Conservation (phyloP, 179 eudicot species). For the Camellia oleifera region DNA sequence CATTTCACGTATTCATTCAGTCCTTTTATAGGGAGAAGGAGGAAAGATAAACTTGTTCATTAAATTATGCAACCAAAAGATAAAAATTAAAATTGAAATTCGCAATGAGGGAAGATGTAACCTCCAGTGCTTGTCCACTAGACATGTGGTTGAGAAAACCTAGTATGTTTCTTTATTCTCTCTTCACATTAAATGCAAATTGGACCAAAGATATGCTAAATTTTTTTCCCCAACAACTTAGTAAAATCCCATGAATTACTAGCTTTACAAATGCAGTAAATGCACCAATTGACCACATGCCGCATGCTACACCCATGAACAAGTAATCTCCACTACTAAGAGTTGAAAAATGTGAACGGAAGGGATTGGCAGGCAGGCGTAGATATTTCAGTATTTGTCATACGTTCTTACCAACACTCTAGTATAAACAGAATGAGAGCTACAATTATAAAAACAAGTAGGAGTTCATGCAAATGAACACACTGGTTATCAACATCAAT, state of each 20-base stretch:
- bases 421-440: neutral
- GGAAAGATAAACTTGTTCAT: neutral
- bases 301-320: neutral
- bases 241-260: neutral
- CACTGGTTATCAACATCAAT: too few species aligned
- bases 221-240: neutral
- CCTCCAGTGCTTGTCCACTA: neutral
- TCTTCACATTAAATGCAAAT: neutral
- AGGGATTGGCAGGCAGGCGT: neutral
- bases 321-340: neutral
- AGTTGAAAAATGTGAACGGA: neutral
- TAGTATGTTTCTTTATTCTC: neutral
- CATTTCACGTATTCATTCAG: neutral
- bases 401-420: neutral
- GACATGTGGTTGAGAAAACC: neutral
- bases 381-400: neutral
- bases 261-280: neutral
- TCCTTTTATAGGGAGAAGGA: neutral
- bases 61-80: neutral
- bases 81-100: neutral
- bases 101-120: neutral
- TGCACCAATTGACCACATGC: neutral
- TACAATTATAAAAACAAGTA: too few species aligned
- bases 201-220: neutral
- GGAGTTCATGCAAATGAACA: too few species aligned